phyloP scores from a whole-genome alignment of 441 rosid species.

The Bruguiera hainesii region DNA sequence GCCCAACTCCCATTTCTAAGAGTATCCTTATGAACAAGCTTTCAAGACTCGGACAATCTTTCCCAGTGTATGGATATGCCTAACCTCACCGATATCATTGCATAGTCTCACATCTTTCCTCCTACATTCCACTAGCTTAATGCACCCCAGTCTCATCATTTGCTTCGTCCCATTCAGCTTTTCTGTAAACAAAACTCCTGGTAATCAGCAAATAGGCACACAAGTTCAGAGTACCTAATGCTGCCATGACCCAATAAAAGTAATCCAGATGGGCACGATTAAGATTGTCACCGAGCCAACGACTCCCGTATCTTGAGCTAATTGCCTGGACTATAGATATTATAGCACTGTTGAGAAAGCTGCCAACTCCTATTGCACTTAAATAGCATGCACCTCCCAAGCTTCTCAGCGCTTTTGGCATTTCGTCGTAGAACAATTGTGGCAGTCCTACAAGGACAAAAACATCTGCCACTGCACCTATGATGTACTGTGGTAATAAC shows the following conservation, averaged over 20 bases:
- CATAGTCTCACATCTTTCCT: no score
- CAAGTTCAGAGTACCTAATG: slow-evolving; percentile 40
- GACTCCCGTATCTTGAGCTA: slow-evolving; percentile 30
- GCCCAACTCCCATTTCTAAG: no score
- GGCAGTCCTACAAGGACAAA: slow-evolving; percentile 58
- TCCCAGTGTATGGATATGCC: no score
- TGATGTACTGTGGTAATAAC: slow-evolving; percentile 57
- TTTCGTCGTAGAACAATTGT: slow-evolving; percentile 61
- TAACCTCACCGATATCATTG: no score
- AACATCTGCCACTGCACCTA: slow-evolving; percentile 41
- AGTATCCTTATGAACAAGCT: no score
- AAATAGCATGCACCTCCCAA: slow-evolving; percentile 54
- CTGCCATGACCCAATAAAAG: slow-evolving; percentile 54
- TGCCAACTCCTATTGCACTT: slow-evolving; percentile 53
- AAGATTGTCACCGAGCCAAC: slow-evolving; percentile 54
- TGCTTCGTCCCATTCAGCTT: slow-evolving; percentile 20
- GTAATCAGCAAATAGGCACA: slow-evolving; percentile 38
- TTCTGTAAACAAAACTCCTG: slow-evolving; percentile 47
- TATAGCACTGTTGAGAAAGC: slow-evolving; percentile 46
- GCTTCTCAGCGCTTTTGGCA: slow-evolving; percentile 60
- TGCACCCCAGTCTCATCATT: background rate
- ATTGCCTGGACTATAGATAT: slow-evolving; percentile 41
- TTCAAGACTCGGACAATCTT: no score
- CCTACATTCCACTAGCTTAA: no score
- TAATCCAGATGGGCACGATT: slow-evolving; percentile 47